Base-by-base conservation (phyloP, 1,284 basidiomycete species). In the Naganishia sp. region DNA sequence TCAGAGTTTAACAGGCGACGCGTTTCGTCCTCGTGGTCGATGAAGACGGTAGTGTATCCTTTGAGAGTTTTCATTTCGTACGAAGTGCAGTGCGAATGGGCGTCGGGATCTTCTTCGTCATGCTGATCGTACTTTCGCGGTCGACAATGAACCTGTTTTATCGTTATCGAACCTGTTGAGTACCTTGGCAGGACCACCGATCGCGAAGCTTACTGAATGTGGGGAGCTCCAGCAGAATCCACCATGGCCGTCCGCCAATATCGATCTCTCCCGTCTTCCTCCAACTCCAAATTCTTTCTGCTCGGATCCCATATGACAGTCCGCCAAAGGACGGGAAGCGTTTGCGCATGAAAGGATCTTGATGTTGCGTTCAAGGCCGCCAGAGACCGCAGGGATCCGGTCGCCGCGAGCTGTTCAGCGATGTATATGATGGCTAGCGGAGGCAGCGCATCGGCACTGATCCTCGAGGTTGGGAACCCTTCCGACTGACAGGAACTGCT, bases 301-400 rank as follows among this genome's bases (percentile, higher is more conserved):
- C 25, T 10, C 23, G 58, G 21, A 42, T 61, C 58, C 47, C 47
- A 61, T 18, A 61, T 31, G 15, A 61, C 47, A 10, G 58, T 61
- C 31, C 58, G 39, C 58, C 58, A 61, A 5, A 43, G 21, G 3
- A 51, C 3, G n/a, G 35, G 47, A 11, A 61, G 17, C 3, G 11
- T 61, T 13, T 39, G 21, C 21, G 17, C 10, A 23, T 51, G 41
- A 18, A 61, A 10, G 9, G 35, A 35, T 11, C 25, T 25, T 6
- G 35, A 51, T 7, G 47, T 41, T 13, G 47, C 46, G 15, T 61
- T 61, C 11, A 61, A 7, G 35, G 10, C 31, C 11, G 58, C 58
- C 17, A 61, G 58, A 0, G 58, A 41, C 13, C 3, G 13, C 10
- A 61, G 35, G 6, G 10, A 4, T 5, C 57, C 32, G 17, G 45